phyloP scores from a whole-genome alignment of 2,329 filamentous ascomycete species.

The Pestalotiopsis sp. region DNA sequence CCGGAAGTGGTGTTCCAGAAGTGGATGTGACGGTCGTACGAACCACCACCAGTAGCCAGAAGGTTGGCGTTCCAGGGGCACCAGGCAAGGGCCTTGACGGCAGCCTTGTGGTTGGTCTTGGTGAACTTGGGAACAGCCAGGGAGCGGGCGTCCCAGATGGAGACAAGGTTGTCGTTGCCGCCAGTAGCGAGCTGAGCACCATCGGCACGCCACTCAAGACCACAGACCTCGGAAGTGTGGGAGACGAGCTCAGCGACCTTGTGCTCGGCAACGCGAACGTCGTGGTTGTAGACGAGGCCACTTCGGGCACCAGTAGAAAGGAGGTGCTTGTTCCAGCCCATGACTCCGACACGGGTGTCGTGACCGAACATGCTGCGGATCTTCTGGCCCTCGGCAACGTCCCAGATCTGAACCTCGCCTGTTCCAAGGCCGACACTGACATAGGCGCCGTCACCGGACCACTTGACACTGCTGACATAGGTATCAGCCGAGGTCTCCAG shows the following conservation, averaged over 20 bases:
- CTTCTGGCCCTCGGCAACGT: conserved; percentile 92
- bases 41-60: conserved; percentile 92
- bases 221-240: conserved; percentile 97
- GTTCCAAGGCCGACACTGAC: conserved; percentile 93
- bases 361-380: conserved; percentile 98
- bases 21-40: conserved; percentile 97
- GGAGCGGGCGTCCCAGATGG: conserved; percentile 97
- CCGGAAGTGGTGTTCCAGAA: conserved; percentile 99
- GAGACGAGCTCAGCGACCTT: conserved; percentile 97
- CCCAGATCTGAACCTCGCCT: conserved; percentile 99
- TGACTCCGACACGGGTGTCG: conserved; percentile 93
- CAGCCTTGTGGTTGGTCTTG: conserved; percentile 99
- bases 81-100: conserved; percentile 97
- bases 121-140: conserved; percentile 95
- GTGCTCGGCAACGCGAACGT: conserved; percentile 96
- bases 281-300: conserved; percentile 96
- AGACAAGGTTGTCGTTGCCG: conserved; percentile 98
- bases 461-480: conserved; percentile 97
- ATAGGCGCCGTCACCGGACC: conserved; percentile 96
- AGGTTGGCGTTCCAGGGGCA: conserved; percentile 99
- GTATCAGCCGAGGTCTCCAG: conserved; percentile 88
- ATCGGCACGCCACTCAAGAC: conserved; percentile 95
- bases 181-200: conserved; percentile 96
- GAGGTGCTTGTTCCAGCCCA: conserved; percentile 99
- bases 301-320: conserved; percentile 93